Evolutionary conservation across 495 filamentous ascomycete genomes (phyloP), one percentile per base, ranked within the genome.

Genomic region (Usnea hakonensis): DNA sequence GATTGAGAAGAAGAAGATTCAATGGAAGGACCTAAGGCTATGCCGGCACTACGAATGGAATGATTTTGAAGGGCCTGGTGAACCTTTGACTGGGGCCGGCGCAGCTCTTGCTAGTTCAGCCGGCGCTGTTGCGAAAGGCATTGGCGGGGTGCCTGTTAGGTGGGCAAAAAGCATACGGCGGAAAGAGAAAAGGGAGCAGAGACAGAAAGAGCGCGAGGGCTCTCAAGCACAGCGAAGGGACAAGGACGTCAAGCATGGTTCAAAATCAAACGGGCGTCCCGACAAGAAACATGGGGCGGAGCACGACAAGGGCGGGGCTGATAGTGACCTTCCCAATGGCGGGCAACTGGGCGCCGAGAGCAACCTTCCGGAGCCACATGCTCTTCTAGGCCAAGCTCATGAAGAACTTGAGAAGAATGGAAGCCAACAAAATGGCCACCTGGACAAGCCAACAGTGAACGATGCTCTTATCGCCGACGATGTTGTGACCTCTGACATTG

Each of bases 31-130:
- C 58, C 71, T 95, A n/a, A 77, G 82, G 46, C 73, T 90, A 23
- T 65, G 87, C 5, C 75, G 88, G 36, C 86, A 89, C 62, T 79
- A 79, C 38, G 86, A 90, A 64, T 91, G 87, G 87, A 90, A 90
- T 62, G 88, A 90, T 67, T 90, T 89, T 63, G 86, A 87, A 59
- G 88, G 88, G 0, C 87, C 88, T 0, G 88, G 87, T 0, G 88
- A 90, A 68, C 88, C 88, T 1, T 65, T 91, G 36, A 87, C 87
- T 3, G 88, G 88, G 7, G 73, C 76, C 1, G 79, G 82, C 10
- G 78, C 79, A 1, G 85, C 85, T 5, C 60, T 89, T 5, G 70
- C 82, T 30, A 73, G 77, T 8, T 79, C 79, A 5, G 67, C 86
- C 0, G 78, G 78, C 0, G 78, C 80, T 40, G 74, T 82, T 16